Conservation (phyloP, 257 asterid species). For the Solanum bulbocastanum region DNA sequence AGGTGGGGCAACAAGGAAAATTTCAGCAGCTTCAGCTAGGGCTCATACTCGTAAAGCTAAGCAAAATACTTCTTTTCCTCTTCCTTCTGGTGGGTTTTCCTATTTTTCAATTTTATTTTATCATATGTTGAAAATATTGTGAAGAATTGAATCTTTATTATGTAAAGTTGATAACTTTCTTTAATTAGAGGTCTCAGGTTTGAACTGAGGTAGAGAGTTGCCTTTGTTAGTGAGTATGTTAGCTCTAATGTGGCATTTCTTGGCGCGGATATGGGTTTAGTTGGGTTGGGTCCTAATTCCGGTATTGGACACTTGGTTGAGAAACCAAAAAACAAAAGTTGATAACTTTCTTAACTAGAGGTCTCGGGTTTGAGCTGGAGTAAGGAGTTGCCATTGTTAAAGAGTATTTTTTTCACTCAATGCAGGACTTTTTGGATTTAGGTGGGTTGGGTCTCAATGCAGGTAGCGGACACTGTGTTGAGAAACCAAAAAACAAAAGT, state of each 20-base stretch:
- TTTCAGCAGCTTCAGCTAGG: constrained; percentile 93
- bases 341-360: not conserved
- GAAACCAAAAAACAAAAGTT: not conserved
- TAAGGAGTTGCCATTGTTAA: too few species aligned
- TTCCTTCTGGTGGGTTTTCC: constrained; percentile 32
- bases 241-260: not conserved
- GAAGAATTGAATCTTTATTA: not conserved
- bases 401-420: not conserved
- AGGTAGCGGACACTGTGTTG: too few species aligned
- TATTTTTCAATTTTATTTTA: not conserved
- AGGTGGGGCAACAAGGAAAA: constrained; percentile 20
- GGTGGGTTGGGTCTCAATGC: not conserved
- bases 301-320: not conserved
- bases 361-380: not conserved
- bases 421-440: not conserved
- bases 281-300: not conserved
- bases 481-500: too few species aligned
- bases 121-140: not conserved
- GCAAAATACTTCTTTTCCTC: constrained; percentile 17
- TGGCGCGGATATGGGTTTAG: not conserved
- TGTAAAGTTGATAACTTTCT: not conserved
- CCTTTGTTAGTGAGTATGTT: not conserved
- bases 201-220: not conserved
- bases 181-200: not conserved
- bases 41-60: constrained; percentile 67